phyloP scores from a whole-genome alignment of 1,284 basidiomycete species.

The Tylopilus orsonianus region DNA sequence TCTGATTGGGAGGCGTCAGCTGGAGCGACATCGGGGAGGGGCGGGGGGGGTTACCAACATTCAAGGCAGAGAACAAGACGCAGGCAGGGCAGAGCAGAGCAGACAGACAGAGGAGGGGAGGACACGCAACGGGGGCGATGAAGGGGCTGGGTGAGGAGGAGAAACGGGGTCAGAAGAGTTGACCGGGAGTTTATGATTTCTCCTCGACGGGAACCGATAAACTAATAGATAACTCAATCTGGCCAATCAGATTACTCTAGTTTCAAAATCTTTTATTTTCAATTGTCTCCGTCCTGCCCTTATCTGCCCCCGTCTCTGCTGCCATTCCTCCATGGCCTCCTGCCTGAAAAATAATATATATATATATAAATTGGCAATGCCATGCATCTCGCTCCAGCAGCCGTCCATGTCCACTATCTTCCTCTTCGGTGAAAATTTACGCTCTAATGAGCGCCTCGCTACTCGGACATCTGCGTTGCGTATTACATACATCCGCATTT shows the following conservation, averaged over 20 bases:
- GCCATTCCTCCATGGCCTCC: background rate
- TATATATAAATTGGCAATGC: constrained; percentile 3
- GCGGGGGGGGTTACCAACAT: constrained; percentile 5
- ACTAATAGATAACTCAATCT: constrained; percentile 38
- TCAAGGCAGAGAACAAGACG: background rate
- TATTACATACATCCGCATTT: constrained; percentile 34
- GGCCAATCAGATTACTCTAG: constrained; percentile 38
- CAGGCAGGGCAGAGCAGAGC: background rate
- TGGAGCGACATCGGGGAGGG: background rate
- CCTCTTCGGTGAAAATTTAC: constrained; percentile 30
- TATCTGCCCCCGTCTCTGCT: constrained; percentile 12
- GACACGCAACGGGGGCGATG: constrained; percentile 1
- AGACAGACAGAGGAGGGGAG: background rate
- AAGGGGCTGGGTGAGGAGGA: constrained; percentile 18
- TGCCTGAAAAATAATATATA: constrained; percentile 13
- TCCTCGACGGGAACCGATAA: constrained; percentile 37
- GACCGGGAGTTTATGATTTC: constrained; percentile 38
- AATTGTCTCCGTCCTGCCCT: constrained; percentile 16
- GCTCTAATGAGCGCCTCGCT: constrained; percentile 29
- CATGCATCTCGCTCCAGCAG: background rate
- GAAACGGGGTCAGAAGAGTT: constrained; percentile 27
- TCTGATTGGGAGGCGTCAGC: constrained; percentile 13
- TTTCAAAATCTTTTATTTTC: constrained; percentile 29
- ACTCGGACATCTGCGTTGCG: constrained; percentile 30
- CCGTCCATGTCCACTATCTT: constrained; percentile 13